Base-by-base conservation (phyloP, 2,329 filamentous ascomycete species). In the Alternaria sp. region DNA sequence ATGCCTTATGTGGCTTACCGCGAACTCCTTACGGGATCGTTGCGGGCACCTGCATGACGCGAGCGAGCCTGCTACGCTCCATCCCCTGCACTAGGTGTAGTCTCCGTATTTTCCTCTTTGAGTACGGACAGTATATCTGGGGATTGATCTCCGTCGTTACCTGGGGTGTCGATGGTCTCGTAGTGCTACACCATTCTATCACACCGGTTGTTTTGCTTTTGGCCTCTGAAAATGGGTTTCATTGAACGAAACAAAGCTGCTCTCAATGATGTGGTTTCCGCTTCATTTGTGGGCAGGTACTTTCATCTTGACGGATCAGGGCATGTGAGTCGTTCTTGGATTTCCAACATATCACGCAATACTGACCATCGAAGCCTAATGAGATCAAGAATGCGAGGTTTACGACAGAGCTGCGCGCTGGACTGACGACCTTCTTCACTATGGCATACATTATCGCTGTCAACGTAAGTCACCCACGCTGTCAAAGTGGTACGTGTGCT, bases 281-380 rank as follows among this genome's bases (percentile, higher is more conserved):
- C 66, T 62, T 79, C 77, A 30, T 25, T 72, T 40, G 73, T 80
- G 46, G 79, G 79, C 44, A 70, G 69, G 40, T 80, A 80, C 69
- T 97, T 97, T 81, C 88, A 89, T 68, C 87, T 97, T 50, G 92
- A 96, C 68, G 91, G 91, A 69, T 93, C 88, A 45, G 92, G 92
- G 72, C 91, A 95, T 87, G 91, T 93, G 86, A 84, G 89, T 86
- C 19, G 9, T n/a, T 19, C 47, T 17, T 13, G 43, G 7, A n/a
- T 6, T 46, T 36, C 26, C 25, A 15, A 12, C 11, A 25, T 13
- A 64, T 8, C 7, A 28, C 63, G 47, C 26, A 54, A 44, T 62
- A 52, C 70, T 74, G 57, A 72, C 57, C 10, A 36, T 12, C 21
- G 64, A 63, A 92, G 90, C 87, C 86, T 68, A 87, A 85, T 71